Percentiles rank a stretch among this genome's conserved stretches.
phyloP scores from a whole-genome alignment of 2,329 filamentous ascomycete species.

The Ceratocystis lukuohia region DNA sequence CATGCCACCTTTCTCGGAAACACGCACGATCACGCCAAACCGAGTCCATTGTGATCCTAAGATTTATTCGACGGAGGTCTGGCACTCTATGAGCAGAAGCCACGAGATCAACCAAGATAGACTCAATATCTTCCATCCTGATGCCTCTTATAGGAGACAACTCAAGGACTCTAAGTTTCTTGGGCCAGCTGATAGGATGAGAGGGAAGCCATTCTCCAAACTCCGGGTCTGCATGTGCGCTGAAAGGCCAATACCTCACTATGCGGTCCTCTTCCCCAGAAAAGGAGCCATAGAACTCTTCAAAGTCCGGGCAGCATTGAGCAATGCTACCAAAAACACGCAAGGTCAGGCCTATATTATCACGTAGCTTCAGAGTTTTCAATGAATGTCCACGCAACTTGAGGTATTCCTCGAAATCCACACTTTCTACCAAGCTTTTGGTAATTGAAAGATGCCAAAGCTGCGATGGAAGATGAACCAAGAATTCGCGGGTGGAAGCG shows the following conservation, averaged over 20 bases:
- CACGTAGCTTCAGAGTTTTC: not conserved
- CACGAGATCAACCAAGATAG: slow-evolving; percentile 67
- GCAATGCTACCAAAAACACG: not conserved
- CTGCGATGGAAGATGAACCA: not conserved
- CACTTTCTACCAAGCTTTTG: not conserved
- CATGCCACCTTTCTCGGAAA: slow-evolving; percentile 67
- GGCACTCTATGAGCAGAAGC: slow-evolving; percentile 53
- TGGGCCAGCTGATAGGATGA: slow-evolving; percentile 49
- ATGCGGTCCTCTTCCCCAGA: not conserved
- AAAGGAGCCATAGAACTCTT: not conserved
- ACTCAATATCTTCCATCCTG: slow-evolving; percentile 54
- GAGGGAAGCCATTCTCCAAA: not conserved
- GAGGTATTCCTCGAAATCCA: not conserved
- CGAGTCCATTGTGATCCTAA: slow-evolving; percentile 66
- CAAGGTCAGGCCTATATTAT: not conserved
- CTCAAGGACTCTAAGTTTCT: slow-evolving; percentile 55
- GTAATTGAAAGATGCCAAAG: not conserved
- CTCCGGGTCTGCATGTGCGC: not conserved
- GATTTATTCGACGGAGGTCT: slow-evolving; percentile 53
- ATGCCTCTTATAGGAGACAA: slow-evolving; percentile 67
- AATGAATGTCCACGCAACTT: not conserved
- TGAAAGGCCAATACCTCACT: no score
- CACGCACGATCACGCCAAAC: slow-evolving; percentile 70
- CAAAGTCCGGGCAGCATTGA: not conserved
- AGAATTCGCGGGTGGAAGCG: not conserved